phyloP scores from a whole-genome alignment of 768 basidiomycete species.

The Podaxis pistillaris region DNA sequence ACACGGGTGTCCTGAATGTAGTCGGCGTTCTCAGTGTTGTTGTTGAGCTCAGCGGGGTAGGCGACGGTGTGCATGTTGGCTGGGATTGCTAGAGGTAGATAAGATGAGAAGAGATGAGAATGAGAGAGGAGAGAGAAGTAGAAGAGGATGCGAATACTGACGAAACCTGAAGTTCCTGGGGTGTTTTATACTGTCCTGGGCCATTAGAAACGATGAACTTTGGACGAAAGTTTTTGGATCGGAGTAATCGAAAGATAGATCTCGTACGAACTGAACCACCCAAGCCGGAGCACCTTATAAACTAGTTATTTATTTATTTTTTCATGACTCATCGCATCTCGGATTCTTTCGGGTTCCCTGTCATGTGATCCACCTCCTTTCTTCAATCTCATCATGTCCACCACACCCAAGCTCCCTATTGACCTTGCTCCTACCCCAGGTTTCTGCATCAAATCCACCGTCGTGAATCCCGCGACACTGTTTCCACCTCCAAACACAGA shows the following conservation, averaged over 20 bases:
- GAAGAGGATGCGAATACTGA: slow-evolving; percentile 19
- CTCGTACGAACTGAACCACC: slow-evolving; percentile 15
- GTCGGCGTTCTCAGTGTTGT: slow-evolving; percentile 63
- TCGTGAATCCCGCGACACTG: slow-evolving; percentile 39
- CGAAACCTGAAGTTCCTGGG: slow-evolving; percentile 27
- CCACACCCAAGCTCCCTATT: slow-evolving; percentile 21
- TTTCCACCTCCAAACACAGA: slow-evolving; percentile 18
- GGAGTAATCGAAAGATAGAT: slow-evolving; percentile 10
- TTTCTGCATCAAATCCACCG: slow-evolving; percentile 67
- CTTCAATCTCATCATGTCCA: slow-evolving; percentile 2
- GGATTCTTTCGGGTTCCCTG: slow-evolving; percentile 8
- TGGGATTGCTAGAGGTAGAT: slow-evolving; percentile 34
- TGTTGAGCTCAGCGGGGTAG: slow-evolving; percentile 56
- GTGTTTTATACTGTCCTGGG: slow-evolving; percentile 32
- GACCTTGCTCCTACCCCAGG: slow-evolving; percentile 59
- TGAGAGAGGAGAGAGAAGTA: slow-evolving; percentile 22
- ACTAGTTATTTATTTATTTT: background rate
- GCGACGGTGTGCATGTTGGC: slow-evolving; percentile 58
- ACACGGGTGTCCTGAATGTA: slow-evolving; percentile 84
- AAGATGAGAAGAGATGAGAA: slow-evolving; percentile 21
- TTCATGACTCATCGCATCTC: slow-evolving; percentile 2
- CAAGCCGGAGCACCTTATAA: slow-evolving; percentile 8
- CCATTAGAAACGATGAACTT: slow-evolving; percentile 19
- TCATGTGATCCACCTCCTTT: slow-evolving; percentile 1
- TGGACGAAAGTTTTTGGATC: slow-evolving; percentile 5